These are phyloP conservation scores for Balansia obtecta DNA, from an alignment of 2,329 filamentous ascomycete genomes.

Conservation along the genomic window DNA sequence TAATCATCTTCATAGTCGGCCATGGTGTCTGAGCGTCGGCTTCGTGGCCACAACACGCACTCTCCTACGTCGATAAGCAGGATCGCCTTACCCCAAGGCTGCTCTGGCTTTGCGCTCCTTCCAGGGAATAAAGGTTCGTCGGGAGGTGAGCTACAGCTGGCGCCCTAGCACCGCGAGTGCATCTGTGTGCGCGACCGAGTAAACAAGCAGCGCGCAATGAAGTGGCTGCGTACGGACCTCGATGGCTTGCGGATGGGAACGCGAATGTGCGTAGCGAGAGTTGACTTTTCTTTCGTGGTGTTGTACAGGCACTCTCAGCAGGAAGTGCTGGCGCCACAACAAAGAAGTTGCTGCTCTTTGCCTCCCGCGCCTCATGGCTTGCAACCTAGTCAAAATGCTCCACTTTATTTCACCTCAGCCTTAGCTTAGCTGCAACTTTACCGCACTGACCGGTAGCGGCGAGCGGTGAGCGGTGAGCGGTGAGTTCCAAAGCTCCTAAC, in stretches of 20 bases:
- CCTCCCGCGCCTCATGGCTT: neutral
- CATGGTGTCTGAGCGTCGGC: conserved; percentile 24
- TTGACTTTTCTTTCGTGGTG: conserved; percentile 1
- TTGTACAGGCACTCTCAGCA: neutral
- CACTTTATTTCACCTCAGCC: too few species aligned
- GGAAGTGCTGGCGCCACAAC: conserved; percentile 1
- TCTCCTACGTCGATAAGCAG: neutral
- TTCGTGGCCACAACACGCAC: neutral
- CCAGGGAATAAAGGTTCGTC: neutral
- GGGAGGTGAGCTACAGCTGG: conserved; percentile 13
- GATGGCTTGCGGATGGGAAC: neutral
- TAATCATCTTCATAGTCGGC: conserved; percentile 44
- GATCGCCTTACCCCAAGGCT: neutral
- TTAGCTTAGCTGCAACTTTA: too few species aligned
- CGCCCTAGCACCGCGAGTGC: conserved; percentile 21
- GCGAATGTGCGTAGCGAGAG: neutral
- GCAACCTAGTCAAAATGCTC: too few species aligned
- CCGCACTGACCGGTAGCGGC: too few species aligned
- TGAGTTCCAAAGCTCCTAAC: too few species aligned
- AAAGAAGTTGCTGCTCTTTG: neutral
- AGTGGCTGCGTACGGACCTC: neutral
- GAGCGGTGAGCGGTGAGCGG: too few species aligned
- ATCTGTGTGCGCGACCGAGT: conserved; percentile 16
- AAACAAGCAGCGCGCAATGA: conserved; percentile 8
- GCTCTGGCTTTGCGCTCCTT: neutral